These are phyloP conservation scores for Tephrocybe sp. DNA, from an alignment of 768 basidiomycete species.

Conservation along the genomic window DNA sequence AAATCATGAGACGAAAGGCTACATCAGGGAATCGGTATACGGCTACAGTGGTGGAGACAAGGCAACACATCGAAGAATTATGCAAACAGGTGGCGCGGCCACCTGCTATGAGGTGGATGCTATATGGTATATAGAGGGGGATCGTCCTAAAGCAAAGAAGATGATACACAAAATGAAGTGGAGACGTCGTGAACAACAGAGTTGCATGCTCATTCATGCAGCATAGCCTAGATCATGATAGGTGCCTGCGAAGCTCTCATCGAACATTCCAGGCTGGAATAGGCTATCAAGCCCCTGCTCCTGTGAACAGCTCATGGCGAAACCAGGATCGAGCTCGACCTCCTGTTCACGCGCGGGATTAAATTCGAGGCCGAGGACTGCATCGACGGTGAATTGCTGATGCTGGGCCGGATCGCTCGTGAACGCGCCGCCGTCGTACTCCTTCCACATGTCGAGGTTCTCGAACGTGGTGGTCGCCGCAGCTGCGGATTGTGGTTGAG, in stretches of 20 bases:
- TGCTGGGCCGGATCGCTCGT: not conserved
- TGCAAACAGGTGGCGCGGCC: not conserved
- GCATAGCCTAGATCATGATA: not conserved
- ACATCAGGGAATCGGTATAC: slow-evolving; percentile 12
- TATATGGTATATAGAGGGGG: not conserved
- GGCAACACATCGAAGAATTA: not conserved
- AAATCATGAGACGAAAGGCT: slow-evolving; percentile 4
- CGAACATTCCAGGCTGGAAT: slow-evolving; percentile 8
- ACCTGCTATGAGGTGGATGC: not conserved
- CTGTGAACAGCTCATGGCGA: not conserved
- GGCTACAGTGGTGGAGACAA: slow-evolving; percentile 9
- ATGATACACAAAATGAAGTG: not conserved
- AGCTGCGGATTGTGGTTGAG: slow-evolving; percentile 20
- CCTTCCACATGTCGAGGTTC: slow-evolving; percentile 18
- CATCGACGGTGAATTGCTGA: slow-evolving; percentile 4
- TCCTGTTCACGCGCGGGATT: slow-evolving; percentile 4
- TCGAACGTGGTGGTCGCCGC: slow-evolving; percentile 12
- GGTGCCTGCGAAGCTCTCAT: slow-evolving; percentile 1
- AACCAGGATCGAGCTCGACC: not conserved
- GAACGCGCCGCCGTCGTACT: slow-evolving; percentile 7
- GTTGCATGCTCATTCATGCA: not conserved
- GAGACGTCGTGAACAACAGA: too few relatives aligned
- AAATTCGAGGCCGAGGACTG: not conserved
- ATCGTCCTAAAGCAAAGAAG: not conserved
- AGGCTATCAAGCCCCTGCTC: slow-evolving; percentile 9